These are phyloP conservation scores for Dryadomyces quercus-mongolicae DNA, from an alignment of 2,329 filamentous ascomycete species.

Conservation along the genomic window DNA sequence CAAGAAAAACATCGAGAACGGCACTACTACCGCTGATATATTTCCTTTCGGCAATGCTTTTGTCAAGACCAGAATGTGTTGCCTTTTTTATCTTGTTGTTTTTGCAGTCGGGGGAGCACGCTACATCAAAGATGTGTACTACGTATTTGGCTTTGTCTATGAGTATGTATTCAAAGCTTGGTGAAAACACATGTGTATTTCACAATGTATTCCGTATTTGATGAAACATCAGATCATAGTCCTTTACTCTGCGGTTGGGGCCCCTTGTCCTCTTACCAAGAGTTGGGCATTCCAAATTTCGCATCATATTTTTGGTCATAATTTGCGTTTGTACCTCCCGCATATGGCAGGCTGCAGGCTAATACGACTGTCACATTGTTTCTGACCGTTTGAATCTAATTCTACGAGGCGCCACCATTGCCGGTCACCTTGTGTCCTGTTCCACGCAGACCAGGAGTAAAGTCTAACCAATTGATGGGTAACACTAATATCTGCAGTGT, in stretches of 20 bases:
- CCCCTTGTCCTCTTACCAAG: neutral
- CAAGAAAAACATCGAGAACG: neutral
- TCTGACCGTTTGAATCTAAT: neutral
- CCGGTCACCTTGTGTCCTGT: neutral
- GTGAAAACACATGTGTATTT: no score
- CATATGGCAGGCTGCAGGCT: neutral
- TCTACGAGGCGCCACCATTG: neutral
- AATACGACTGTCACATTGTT: neutral
- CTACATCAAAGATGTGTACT: neutral
- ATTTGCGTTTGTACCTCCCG: neutral
- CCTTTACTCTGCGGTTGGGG: neutral
- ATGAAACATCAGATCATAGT: neutral
- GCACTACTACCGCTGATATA: neutral
- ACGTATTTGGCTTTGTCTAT: no score
- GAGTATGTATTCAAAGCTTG: no score
- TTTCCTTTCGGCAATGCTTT: neutral
- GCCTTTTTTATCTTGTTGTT: neutral
- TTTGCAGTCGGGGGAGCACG: neutral
- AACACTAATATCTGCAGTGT: neutral
- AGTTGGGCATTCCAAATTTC: neutral
- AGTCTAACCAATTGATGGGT: neutral
- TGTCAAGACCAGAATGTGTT: neutral
- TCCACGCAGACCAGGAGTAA: neutral
- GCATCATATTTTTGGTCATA: neutral
- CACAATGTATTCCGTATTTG: neutral